Conservation (phyloP, 2,329 filamentous ascomycete species). For the Colletotrichum higginsianum region DNA sequence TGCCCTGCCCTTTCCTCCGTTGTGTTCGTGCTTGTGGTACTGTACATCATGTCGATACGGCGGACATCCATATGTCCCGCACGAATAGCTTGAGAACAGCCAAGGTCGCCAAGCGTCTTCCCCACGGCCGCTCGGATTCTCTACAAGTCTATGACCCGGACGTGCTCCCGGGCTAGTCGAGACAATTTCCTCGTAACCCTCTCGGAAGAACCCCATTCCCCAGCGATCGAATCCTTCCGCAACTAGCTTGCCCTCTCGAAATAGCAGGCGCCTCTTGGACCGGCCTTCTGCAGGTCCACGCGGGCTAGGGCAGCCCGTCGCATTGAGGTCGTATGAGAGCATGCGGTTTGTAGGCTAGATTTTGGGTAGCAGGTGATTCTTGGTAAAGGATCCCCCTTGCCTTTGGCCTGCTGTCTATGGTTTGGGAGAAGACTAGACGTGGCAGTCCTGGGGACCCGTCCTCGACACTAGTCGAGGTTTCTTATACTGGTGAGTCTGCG, state of each 20-base stretch:
- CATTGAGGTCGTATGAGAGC: not conserved
- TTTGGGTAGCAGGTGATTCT: not conserved
- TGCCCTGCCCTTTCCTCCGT: not conserved
- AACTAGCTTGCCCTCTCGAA: conserved; percentile 14
- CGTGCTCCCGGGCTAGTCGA: conserved; percentile 20
- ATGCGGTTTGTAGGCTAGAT: conserved; percentile 6
- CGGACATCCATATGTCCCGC: conserved; percentile 27
- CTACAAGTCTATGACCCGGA: conserved; percentile 1
- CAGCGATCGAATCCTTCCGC: not conserved
- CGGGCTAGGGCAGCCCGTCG: not conserved
- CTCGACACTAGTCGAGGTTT: not conserved
- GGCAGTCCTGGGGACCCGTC: not conserved
- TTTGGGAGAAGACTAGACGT: not conserved
- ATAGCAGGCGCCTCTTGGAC: conserved; percentile 13
- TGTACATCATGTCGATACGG: conserved; percentile 12
- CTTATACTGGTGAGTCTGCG: not conserved
- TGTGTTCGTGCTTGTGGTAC: conserved; percentile 14
- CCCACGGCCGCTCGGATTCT: conserved; percentile 17
- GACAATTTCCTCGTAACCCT: conserved; percentile 21
- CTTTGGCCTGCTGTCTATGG: not conserved
- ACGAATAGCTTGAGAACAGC: conserved; percentile 1
- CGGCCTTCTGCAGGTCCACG: not conserved
- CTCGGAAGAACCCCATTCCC: not conserved
- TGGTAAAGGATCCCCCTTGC: not conserved
- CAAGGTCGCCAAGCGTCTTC: conserved; percentile 25